These are phyloP conservation scores for Xylaria longipes DNA, from an alignment of 495 filamentous ascomycete genomes.

Conservation along the genomic window DNA sequence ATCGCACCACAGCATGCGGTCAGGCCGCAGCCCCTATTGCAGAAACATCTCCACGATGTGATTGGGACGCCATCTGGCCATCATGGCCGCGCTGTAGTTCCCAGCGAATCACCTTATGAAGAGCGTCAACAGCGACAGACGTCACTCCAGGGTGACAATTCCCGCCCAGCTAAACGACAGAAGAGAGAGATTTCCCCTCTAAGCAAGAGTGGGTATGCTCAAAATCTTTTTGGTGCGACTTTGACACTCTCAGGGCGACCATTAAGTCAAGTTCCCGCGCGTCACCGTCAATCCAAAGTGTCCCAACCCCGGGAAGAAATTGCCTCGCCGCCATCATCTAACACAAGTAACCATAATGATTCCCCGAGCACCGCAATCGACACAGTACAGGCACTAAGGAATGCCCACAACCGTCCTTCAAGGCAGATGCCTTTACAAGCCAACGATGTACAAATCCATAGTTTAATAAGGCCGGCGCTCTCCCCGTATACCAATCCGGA, in stretches of 20 bases:
- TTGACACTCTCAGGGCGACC: conserved; percentile 52
- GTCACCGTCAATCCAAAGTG: conserved; percentile 30
- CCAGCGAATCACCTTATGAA: conserved; percentile 58
- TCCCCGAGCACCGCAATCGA: background rate
- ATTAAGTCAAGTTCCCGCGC: conserved; percentile 42
- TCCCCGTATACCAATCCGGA: background rate
- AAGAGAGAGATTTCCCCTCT: conserved; percentile 45
- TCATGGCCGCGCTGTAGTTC: conserved; percentile 56
- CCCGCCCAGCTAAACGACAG: conserved; percentile 45
- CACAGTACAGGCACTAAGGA: background rate
- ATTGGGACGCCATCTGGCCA: conserved; percentile 57
- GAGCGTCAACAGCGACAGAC: conserved; percentile 44
- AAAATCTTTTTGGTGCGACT: conserved; percentile 57
- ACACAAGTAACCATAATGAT: conserved; percentile 15
- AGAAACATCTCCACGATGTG: conserved; percentile 52
- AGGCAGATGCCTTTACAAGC: background rate
- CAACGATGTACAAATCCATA: background rate
- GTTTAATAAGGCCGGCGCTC: background rate
- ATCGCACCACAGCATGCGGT: conserved; percentile 17
- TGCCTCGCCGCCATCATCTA: conserved; percentile 15
- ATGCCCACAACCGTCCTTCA: background rate
- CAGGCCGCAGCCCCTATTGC: conserved; percentile 39
- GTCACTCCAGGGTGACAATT: conserved; percentile 25
- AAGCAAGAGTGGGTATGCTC: conserved; percentile 58
- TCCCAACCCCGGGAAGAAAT: conserved; percentile 26